phyloP scores from a whole-genome alignment of 2,329 filamentous ascomycete species.

The Colletotrichum nymphaeae region DNA sequence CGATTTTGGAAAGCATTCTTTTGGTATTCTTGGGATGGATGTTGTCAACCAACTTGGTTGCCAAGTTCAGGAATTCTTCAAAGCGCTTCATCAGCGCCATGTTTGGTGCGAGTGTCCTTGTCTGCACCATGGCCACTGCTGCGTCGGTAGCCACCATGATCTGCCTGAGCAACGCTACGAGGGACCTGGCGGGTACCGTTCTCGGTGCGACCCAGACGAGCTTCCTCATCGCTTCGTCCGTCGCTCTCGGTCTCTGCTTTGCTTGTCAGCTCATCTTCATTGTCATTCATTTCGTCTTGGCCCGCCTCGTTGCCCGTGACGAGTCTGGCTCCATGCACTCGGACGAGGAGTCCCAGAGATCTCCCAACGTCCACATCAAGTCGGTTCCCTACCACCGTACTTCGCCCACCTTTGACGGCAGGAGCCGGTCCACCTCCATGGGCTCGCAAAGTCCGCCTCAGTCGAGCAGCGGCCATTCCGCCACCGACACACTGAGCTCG shows the following conservation, averaged over 20 bases:
- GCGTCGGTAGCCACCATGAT: conserved; percentile 58
- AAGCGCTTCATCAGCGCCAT: conserved; percentile 45
- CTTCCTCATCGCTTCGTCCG: conserved; percentile 57
- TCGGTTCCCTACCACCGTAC: conserved; percentile 64
- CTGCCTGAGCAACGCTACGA: conserved; percentile 48
- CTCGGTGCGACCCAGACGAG: conserved; percentile 45
- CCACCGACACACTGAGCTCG: conserved; percentile 58
- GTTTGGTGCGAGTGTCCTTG: conserved; percentile 51
- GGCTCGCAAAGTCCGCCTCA: conserved; percentile 55
- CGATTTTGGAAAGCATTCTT: conserved; percentile 49
- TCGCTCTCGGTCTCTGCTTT: conserved; percentile 58
- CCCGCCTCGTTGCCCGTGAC: conserved; percentile 45
- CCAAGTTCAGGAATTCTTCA: conserved; percentile 33
- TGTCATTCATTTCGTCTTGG: conserved; percentile 54
- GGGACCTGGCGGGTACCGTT: conserved; percentile 43
- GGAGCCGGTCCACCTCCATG: conserved; percentile 43
- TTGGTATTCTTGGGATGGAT: conserved; percentile 49
- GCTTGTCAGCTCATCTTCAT: conserved; percentile 61
- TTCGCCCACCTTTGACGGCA: conserved; percentile 39
- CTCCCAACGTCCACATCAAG: conserved; percentile 56
- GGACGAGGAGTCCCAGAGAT: conserved; percentile 46
- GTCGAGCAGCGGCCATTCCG: conserved; percentile 57
- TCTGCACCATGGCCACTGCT: conserved; percentile 57
- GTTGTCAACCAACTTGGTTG: conserved; percentile 44
- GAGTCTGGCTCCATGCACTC: conserved; percentile 44